These are phyloP conservation scores for Cyphellophora attinorum DNA, from an alignment of 2,329 filamentous ascomycete genomes.

Conservation along the genomic window DNA sequence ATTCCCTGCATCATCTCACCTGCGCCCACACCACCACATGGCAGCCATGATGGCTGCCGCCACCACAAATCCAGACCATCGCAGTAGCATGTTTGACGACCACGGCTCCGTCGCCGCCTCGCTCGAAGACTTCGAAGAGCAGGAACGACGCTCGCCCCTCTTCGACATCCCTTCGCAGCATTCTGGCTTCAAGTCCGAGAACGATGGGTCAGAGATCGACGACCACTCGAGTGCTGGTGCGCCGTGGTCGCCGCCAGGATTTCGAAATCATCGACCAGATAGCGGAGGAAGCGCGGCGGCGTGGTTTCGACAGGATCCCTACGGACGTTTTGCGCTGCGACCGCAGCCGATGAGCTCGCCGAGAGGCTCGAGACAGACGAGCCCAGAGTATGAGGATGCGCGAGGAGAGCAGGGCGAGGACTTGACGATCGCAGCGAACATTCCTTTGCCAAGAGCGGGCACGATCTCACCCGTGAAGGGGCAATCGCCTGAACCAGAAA, in stretches of 20 bases:
- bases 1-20: constrained; percentile 9
- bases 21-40: constrained; percentile 7
- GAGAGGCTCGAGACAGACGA: constrained; percentile 46
- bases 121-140: constrained; percentile 53
- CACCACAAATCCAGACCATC: constrained; percentile 35
- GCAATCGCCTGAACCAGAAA: constrained; percentile 46
- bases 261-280: constrained; percentile 27
- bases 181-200: constrained; percentile 51
- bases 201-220: constrained; percentile 32
- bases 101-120: constrained; percentile 52
- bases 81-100: constrained; percentile 45
- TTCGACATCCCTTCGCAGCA: constrained; percentile 50
- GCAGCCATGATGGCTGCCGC: constrained; percentile 25
- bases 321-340: constrained; percentile 34
- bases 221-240: constrained; percentile 31
- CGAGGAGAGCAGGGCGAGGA: constrained; percentile 41
- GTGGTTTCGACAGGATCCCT: constrained; percentile 43
- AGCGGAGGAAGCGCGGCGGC: constrained; percentile 39
- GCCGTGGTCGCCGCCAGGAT: constrained; percentile 58
- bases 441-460: constrained; percentile 42
- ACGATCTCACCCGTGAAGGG: constrained; percentile 48
- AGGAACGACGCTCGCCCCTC: constrained; percentile 42
- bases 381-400: constrained; percentile 52
- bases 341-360: constrained; percentile 35
- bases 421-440: constrained; percentile 43